These are phyloP conservation scores for Cladosporium colombiae DNA, from an alignment of 2,329 filamentous ascomycete genomes.

Conservation along the genomic window DNA sequence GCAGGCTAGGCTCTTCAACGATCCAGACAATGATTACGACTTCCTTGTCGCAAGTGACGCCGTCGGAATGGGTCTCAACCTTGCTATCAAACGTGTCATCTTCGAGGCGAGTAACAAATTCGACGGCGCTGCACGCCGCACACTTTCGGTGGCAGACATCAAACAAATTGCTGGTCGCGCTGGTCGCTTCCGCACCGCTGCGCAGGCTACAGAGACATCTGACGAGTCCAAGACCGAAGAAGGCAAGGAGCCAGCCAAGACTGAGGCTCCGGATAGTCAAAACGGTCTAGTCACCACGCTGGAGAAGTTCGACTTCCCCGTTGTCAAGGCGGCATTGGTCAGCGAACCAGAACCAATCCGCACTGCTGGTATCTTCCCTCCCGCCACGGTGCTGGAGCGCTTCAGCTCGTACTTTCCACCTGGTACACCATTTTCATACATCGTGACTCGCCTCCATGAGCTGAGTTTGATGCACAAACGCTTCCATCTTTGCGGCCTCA, in stretches of 20 bases:
- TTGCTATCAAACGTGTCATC: slow-evolving; percentile 84
- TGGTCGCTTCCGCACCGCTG: slow-evolving; percentile 77
- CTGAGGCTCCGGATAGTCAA: slow-evolving; percentile 22
- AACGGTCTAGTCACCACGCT: slow-evolving; percentile 79
- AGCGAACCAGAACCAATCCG: slow-evolving; percentile 65
- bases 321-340: slow-evolving; percentile 64
- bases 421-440: slow-evolving; percentile 77
- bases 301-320: slow-evolving; percentile 65
- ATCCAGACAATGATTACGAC: slow-evolving; percentile 93
- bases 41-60: slow-evolving; percentile 92
- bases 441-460: slow-evolving; percentile 73
- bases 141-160: slow-evolving; percentile 72
- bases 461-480: slow-evolving; percentile 63
- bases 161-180: slow-evolving; percentile 96
- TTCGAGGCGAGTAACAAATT: slow-evolving; percentile 79
- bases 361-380: slow-evolving; percentile 73
- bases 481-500: slow-evolving; percentile 70
- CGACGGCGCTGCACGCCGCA: slow-evolving; percentile 59
- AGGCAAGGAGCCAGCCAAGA: slow-evolving; percentile 27
- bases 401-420: slow-evolving; percentile 82
- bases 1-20: slow-evolving; percentile 91
- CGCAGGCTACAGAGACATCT: slow-evolving; percentile 45
- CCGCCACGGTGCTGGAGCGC: slow-evolving; percentile 67
- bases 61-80: slow-evolving; percentile 94
- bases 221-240: slow-evolving; percentile 32